phyloP scores from a whole-genome alignment of 2,329 filamentous ascomycete species.

The Herpotrichia juniperi region DNA sequence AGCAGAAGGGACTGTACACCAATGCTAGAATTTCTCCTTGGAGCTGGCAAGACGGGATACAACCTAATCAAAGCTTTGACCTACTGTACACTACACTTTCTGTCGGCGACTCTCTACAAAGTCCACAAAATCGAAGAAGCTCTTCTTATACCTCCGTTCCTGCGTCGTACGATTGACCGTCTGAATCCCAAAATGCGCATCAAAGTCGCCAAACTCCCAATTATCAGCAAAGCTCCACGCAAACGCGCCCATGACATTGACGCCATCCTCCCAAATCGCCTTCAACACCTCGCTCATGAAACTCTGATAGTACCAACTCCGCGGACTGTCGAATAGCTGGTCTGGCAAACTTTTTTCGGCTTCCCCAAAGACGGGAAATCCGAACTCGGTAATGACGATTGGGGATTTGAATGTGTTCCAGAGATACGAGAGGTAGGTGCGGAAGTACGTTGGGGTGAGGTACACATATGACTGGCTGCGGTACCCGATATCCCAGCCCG shows the following conservation, averaged over 20 bases:
- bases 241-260: conserved; percentile 60
- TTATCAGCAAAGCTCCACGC: conserved; percentile 62
- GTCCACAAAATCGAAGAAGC: too few relatives aligned
- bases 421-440: conserved; percentile 62
- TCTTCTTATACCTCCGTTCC: too few relatives aligned
- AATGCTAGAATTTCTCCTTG: too few relatives aligned
- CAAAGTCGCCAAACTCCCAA: conserved; percentile 61
- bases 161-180: conserved; percentile 60
- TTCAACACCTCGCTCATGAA: conserved; percentile 63
- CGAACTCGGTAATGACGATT: conserved; percentile 61
- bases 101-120: too few relatives aligned
- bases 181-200: conserved; percentile 62
- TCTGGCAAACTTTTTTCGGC: conserved; percentile 52
- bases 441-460: conserved; percentile 64
- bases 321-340: conserved; percentile 60
- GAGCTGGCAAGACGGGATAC: too few relatives aligned
- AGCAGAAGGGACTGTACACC: too few relatives aligned
- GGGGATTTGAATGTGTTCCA: conserved; percentile 63
- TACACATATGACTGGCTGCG: conserved; percentile 63
- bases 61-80: too few relatives aligned
- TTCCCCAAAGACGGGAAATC: conserved; percentile 61
- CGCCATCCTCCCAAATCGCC: conserved; percentile 62
- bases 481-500: conserved; percentile 66
- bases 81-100: too few relatives aligned
- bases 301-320: conserved; percentile 61